phyloP scores from a whole-genome alignment of 2,329 filamentous ascomycete genomes.

The Aspergillus fumigatus region DNA sequence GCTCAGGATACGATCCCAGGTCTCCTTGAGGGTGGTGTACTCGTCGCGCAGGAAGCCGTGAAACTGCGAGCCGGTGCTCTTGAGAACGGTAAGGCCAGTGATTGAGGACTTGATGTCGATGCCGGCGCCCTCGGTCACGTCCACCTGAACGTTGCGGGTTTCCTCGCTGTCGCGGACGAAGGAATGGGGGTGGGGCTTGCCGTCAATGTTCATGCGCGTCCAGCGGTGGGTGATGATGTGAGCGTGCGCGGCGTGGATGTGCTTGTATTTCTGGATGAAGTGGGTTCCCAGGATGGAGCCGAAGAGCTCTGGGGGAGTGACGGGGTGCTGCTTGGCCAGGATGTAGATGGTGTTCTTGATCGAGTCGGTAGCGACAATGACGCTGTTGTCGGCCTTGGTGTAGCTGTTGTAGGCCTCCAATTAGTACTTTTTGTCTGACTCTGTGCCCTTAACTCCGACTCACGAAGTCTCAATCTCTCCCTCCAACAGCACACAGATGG shows the following conservation, averaged over 20 bases:
- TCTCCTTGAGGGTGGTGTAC: conserved; percentile 84
- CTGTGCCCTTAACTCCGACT: conserved; percentile 25
- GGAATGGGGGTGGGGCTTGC: conserved; percentile 88
- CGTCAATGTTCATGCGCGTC: conserved; percentile 82
- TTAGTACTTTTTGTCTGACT: neutral
- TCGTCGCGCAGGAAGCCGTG: conserved; percentile 91
- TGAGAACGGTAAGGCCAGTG: conserved; percentile 78
- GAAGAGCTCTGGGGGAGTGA: conserved; percentile 90
- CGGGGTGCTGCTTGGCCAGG: conserved; percentile 86
- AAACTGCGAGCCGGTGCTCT: conserved; percentile 95
- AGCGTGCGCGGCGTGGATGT: conserved; percentile 82
- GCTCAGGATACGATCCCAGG: conserved; percentile 90
- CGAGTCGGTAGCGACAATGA: conserved; percentile 92
- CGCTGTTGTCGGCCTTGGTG: conserved; percentile 88
- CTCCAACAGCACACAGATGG: conserved; percentile 85
- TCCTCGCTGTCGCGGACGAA: conserved; percentile 89
- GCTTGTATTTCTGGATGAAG: conserved; percentile 80
- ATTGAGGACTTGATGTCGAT: conserved; percentile 75
- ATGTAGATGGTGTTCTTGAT: conserved; percentile 98
- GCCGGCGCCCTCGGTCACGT: conserved; percentile 61
- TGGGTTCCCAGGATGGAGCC: conserved; percentile 79
- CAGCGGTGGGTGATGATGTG: conserved; percentile 81
- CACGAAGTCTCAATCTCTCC: conserved; percentile 83
- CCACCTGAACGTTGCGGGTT: conserved; percentile 75
- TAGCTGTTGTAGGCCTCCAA: conserved; percentile 56